A percentile compares a stretch with the other conserved stretches of the same genome.
These are phyloP conservation scores for Colletotrichum sp. DNA, from an alignment of 2,329 filamentous ascomycete genomes.

Conservation along the genomic window DNA sequence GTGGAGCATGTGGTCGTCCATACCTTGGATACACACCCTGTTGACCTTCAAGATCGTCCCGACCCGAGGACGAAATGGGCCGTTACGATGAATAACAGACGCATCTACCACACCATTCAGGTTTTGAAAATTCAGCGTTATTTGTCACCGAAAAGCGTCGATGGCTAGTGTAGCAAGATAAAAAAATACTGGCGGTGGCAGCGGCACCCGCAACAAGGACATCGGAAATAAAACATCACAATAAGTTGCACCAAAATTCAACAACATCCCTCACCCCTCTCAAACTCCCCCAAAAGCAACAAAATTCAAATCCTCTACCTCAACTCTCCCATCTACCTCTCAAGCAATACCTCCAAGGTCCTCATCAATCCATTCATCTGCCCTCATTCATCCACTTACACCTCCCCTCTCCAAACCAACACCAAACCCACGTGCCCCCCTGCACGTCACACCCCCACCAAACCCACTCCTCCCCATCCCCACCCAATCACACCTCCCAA, in stretches of 20 bases:
- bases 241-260: fast-evolving
- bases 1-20: no score
- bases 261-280: not conserved
- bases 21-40: no score
- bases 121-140: no score
- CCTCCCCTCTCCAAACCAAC: not conserved
- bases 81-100: no score
- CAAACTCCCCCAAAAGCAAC: fast-evolving
- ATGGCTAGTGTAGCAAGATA: no score
- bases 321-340: fast-evolving
- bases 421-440: not conserved
- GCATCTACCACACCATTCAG: no score
- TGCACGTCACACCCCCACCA: not conserved
- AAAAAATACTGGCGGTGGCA: no score
- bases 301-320: not conserved
- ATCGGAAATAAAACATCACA: not conserved
- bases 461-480: not conserved
- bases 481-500: not conserved
- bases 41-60: no score
- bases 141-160: no score
- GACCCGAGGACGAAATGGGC: no score
- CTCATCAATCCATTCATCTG: not conserved
- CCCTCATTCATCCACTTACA: not conserved
- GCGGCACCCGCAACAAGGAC: fast-evolving
- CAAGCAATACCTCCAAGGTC: not conserved